Evolutionary conservation across 2,329 filamentous ascomycete species (phyloP), one percentile per base, ranked within the genome.

Genomic region (Xylariaceae sp.): DNA sequence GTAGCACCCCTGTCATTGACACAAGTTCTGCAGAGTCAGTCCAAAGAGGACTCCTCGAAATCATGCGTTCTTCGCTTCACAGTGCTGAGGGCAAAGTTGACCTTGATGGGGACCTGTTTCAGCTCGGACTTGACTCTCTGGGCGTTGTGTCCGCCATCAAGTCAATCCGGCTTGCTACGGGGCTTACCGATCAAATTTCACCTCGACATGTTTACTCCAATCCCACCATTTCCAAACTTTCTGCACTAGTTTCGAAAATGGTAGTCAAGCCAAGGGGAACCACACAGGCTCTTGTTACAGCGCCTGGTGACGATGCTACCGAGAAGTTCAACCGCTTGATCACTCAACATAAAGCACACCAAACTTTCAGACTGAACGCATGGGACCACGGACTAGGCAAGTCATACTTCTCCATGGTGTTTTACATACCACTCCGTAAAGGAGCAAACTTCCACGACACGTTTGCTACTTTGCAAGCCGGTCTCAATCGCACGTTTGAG

Each of bases 121-220:
- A 50, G 36, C 48, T 50, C 41, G 48, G 48, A 38, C 31, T 50
- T 17, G 48, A 50, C n/a, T 50, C 48, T n/a, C 34, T 50, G 3
- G 44, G 49, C 19, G 44, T 47, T 11, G 43, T 47, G 59, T 60
- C 31, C 1, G 63, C 60, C 14, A 49, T 72, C 41, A 71, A 67
- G 38, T 57, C 57, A 10, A 63, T 73, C 19, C 58, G 66, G 18
- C 57, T 56, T 17, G 64, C 63, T 10, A 65, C 66, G 5, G 63
- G 60, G 2, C 52, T 70, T 0, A 55, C 57, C 6, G 66, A 69
- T 14, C 42, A 59, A 47, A 53, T 73, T 33, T 62, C 64, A 9
- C 64, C 69, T 6, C 62, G 69, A 14, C 65, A 71, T 45, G 42
- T 73, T 5, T 73, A 72, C 45, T 67, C 64, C 13, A 70, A 68